These are phyloP conservation scores for Cardamine chenopodiifolia DNA, from an alignment of 345 rosid species.

Conservation along the genomic window DNA sequence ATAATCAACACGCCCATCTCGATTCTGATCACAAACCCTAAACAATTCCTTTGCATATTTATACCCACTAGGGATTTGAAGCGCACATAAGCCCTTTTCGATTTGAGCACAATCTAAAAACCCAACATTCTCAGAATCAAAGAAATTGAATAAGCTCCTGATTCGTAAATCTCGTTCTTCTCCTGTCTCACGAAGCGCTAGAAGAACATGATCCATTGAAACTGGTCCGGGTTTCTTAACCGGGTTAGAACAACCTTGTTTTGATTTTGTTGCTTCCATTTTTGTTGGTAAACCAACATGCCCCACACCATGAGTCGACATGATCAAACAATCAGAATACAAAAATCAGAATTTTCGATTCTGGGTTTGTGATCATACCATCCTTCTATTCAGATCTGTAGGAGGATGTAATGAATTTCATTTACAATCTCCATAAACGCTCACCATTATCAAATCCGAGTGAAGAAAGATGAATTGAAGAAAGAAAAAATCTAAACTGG, in stretches of 20 bases:
- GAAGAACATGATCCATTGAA: conserved; percentile 67
- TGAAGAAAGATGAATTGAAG: conserved; percentile 9
- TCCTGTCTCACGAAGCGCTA: conserved; percentile 67
- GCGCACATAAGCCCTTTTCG: conserved; percentile 60
- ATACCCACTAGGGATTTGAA: conserved; percentile 66
- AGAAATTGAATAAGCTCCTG: conserved; percentile 59
- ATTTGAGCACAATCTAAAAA: conserved; percentile 62
- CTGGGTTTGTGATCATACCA: conserved; percentile 30
- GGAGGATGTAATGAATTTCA: conserved; percentile 8
- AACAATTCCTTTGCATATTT: conserved; percentile 70
- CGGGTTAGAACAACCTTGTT: conserved; percentile 49
- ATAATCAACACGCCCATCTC: conserved; percentile 69
- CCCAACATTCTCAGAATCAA: conserved; percentile 55
- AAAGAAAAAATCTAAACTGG: neutral
- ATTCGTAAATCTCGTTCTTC: conserved; percentile 65
- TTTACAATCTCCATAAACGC: conserved; percentile 3
- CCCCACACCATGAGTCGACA: conserved; percentile 55
- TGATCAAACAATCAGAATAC: conserved; percentile 17
- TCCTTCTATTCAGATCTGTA: conserved; percentile 7
- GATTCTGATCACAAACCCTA: conserved; percentile 64
- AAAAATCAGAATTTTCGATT: neutral
- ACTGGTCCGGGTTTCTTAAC: conserved; percentile 55
- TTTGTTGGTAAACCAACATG: conserved; percentile 51
- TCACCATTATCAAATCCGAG: conserved; percentile 19
- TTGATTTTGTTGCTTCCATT: conserved; percentile 43